These are phyloP conservation scores for Kazachstania taianensis DNA, from an alignment of 805 yeast genomes.

Conservation along the genomic window DNA sequence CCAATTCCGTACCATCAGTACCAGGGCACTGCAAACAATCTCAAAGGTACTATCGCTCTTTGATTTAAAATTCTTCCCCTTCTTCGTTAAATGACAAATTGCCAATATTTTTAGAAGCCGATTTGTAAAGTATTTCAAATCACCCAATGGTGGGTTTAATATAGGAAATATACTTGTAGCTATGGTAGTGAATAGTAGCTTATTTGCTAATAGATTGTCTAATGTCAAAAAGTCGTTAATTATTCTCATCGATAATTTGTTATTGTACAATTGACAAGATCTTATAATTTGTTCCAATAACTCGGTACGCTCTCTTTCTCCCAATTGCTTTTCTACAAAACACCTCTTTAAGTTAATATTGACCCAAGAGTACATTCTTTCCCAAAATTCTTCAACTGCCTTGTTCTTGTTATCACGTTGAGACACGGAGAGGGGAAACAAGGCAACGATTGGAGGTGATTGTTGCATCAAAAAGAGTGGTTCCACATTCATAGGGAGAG, in stretches of 20 bases:
- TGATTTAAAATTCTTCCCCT: neutral
- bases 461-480: constrained; percentile 4
- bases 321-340: constrained; percentile 8
- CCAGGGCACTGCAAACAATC: constrained; percentile 6
- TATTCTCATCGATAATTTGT: constrained; percentile 3
- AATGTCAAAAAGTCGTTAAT: constrained; percentile 11
- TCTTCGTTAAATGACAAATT: constrained; percentile 12
- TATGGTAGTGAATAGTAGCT: constrained; percentile 8
- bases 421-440: constrained; percentile 9
- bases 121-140: constrained; percentile 4
- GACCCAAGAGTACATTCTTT: constrained; percentile 12
- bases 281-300: constrained; percentile 5
- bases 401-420: constrained; percentile 1
- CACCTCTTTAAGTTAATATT: constrained; percentile 10
- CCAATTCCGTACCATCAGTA: constrained; percentile 13
- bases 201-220: constrained; percentile 10
- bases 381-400: constrained; percentile 8
- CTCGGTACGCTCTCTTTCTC: neutral
- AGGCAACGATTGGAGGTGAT: constrained; percentile 4
- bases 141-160: constrained; percentile 3
- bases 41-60: constrained; percentile 5
- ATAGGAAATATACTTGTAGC: constrained; percentile 8
- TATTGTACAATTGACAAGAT: constrained; percentile 9
- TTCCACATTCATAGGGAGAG: constrained; percentile 13
- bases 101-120: constrained; percentile 10